Evolutionary conservation across 805 yeast genomes (phyloP).

Genomic region (Kuraishia piskuri): DNA sequence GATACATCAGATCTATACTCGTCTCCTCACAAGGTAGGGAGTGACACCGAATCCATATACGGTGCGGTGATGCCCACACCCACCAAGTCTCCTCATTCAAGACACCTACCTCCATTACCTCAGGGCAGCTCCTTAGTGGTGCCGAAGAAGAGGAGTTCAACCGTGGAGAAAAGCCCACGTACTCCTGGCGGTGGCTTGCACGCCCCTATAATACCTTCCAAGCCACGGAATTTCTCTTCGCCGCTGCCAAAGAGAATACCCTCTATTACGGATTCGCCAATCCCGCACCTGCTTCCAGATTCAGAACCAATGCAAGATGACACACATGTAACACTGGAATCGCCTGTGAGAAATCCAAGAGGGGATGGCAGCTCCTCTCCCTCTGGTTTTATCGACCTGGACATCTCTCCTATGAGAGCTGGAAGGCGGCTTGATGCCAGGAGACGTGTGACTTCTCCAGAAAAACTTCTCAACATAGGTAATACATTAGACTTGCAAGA

Average conservation of each 20-base stretch:
- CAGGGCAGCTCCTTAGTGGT: constrained; percentile 8
- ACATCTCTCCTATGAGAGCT: constrained; percentile 13
- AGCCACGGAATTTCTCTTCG: constrained; percentile 12
- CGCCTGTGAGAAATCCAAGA: neutral
- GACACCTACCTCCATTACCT: constrained; percentile 10
- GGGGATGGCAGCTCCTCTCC: constrained; percentile 11
- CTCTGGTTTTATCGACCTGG: constrained; percentile 13
- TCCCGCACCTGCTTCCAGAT: constrained; percentile 16
- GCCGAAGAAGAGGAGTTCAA: constrained; percentile 13
- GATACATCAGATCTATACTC: neutral
- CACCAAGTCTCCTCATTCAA: constrained; percentile 12
- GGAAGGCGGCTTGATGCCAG: constrained; percentile 4
- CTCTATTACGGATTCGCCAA: constrained; percentile 13
- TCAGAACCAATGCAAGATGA: neutral
- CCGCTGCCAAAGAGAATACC: constrained; percentile 12
- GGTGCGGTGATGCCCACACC: constrained; percentile 19
- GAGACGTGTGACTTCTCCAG: neutral
- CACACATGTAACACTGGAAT: neutral
- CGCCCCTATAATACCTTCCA: constrained; percentile 10
- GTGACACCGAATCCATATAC: constrained; percentile 12
- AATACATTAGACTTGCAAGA: neutral
- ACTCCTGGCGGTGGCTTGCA: neutral
- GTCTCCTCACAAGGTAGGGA: neutral
- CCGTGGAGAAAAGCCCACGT: constrained; percentile 3
- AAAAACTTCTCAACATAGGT: neutral